phyloP scores from a whole-genome alignment of 2,329 filamentous ascomycete species.

The Cercospora canescens region DNA sequence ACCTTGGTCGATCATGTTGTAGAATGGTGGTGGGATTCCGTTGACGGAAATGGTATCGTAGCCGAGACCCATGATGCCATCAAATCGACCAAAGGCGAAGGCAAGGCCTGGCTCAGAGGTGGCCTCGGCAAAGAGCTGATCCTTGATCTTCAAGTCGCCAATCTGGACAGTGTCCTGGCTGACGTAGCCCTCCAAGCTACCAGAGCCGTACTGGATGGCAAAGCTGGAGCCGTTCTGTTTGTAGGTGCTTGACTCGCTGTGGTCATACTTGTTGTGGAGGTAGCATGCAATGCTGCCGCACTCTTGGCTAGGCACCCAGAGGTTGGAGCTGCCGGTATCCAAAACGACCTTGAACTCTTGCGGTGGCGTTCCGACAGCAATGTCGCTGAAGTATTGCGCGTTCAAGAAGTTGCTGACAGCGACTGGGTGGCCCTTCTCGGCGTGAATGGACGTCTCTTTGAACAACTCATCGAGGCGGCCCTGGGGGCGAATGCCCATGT shows the following conservation, averaged over 20 bases:
- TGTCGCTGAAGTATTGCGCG: slow-evolving; percentile 98
- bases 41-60: slow-evolving; percentile 98
- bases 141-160: slow-evolving; percentile 83
- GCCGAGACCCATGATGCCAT: slow-evolving; percentile 92
- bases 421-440: slow-evolving; percentile 72
- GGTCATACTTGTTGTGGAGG: slow-evolving; percentile 95
- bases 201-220: slow-evolving; percentile 93
- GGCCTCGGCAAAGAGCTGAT: slow-evolving; percentile 94
- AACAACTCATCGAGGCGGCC: slow-evolving; percentile 75
- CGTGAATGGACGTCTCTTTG: slow-evolving; percentile 67
- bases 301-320: slow-evolving; percentile 91
- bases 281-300: slow-evolving; percentile 98
- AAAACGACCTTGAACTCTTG: slow-evolving; percentile 98
- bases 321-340: slow-evolving; percentile 97
- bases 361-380: slow-evolving; percentile 85
- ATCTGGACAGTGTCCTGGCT: slow-evolving; percentile 86
- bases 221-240: slow-evolving; percentile 92
- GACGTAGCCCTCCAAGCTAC: slow-evolving; percentile 88
- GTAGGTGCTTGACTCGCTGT: slow-evolving; percentile 82
- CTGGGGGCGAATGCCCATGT: slow-evolving; percentile 78
- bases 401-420: slow-evolving; percentile 98
- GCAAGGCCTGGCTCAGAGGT: slow-evolving; percentile 94
- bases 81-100: slow-evolving; percentile 96
- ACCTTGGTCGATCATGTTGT: slow-evolving; percentile 89
- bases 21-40: slow-evolving; percentile 90